Evolutionary conservation across 1,284 basidiomycete genomes (phyloP).

Genomic region (Vanrija sp.): DNA sequence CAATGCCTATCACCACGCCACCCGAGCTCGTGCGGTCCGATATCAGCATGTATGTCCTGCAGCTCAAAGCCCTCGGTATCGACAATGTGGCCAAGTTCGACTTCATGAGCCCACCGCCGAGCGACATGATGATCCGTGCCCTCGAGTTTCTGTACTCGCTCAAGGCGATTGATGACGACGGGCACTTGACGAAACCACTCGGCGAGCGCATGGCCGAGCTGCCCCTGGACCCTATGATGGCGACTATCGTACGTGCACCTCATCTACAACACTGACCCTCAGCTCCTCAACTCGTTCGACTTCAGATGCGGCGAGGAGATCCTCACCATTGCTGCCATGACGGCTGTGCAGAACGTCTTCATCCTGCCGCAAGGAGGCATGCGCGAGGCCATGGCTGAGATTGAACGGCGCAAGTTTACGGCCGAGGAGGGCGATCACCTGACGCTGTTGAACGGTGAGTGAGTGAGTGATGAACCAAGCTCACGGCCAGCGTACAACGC

Average conservation of each 20-base stretch:
- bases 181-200: slow-evolving; percentile 51
- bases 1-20: slow-evolving; percentile 61
- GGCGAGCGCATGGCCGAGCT: slow-evolving; percentile 57
- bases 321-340: slow-evolving; percentile 93
- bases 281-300: slow-evolving; percentile 81
- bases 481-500: slow-evolving; percentile 73
- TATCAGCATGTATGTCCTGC: slow-evolving; percentile 79
- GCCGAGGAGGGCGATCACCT: slow-evolving; percentile 96
- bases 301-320: slow-evolving; percentile 88
- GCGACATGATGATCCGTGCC: slow-evolving; percentile 77
- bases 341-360: slow-evolving; percentile 82
- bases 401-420: slow-evolving; percentile 90
- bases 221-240: slow-evolving; percentile 57
- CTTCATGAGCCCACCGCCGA: slow-evolving; percentile 83
- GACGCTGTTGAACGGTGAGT: slow-evolving; percentile 78
- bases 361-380: slow-evolving; percentile 72
- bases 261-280: slow-evolving; percentile 4
- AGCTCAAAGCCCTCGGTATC: slow-evolving; percentile 89
- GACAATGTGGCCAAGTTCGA: slow-evolving; percentile 83
- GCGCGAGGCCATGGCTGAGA: slow-evolving; percentile 75
- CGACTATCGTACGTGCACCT: slow-evolving; percentile 52
- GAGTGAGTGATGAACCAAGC: background rate
- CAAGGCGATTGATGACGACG: slow-evolving; percentile 54
- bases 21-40: slow-evolving; percentile 89
- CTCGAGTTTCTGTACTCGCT: slow-evolving; percentile 60